Conservation (phyloP, 306 rosid genomes). For the Lablab purpureus region DNA sequence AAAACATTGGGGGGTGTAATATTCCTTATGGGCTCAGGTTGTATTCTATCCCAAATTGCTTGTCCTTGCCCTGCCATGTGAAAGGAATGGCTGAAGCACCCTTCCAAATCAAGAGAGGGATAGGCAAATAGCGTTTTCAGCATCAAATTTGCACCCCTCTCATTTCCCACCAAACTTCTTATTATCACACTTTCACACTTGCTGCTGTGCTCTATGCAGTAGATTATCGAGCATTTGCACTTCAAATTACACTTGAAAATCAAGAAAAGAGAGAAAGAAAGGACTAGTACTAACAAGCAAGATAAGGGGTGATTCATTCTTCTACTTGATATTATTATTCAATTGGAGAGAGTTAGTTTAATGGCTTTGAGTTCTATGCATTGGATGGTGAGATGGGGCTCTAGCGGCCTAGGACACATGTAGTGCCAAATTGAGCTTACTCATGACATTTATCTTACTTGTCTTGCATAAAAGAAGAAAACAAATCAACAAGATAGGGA, state of each 20-base stretch:
- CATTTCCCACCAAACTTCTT: conserved; percentile 29
- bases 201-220: not conserved
- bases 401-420: conserved; percentile 39
- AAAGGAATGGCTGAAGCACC: conserved; percentile 47
- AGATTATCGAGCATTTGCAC: not conserved
- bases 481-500: conserved; percentile 55
- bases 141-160: conserved; percentile 48
- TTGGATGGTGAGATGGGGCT: conserved; percentile 17
- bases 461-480: conserved; percentile 55
- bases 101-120: conserved; percentile 47
- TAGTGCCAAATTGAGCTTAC: conserved; percentile 48
- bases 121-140: conserved; percentile 17
- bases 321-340: not conserved
- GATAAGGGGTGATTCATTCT: conserved; percentile 12
- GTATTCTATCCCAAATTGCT: conserved; percentile 52
- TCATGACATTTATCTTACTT: conserved; percentile 46
- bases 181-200: not conserved
- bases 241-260: not conserved
- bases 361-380: conserved; percentile 32
- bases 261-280: not conserved
- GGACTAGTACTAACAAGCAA: not conserved
- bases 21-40: conserved; percentile 57
- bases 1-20: conserved; percentile 46
- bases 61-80: conserved; percentile 43
- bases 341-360: not conserved